Evolutionary conservation across 148 eudicot genomes (phyloP).

Genomic region (Camellia lanceoleosa): DNA sequence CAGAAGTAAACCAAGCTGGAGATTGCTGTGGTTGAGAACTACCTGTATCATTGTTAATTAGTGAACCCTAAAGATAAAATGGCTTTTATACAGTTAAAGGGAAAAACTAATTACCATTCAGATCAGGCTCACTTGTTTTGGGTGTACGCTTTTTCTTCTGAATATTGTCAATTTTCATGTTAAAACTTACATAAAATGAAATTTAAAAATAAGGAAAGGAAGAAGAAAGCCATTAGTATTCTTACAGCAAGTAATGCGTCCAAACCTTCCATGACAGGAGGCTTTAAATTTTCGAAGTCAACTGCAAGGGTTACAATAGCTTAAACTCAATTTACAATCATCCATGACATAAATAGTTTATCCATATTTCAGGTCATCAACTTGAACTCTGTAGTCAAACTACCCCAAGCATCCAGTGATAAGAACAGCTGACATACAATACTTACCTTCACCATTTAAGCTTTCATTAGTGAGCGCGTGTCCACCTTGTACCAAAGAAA

Average conservation of each 20-base stretch:
- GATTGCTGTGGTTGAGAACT: constrained; percentile 41
- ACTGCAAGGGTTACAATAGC: constrained; percentile 33
- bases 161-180: constrained; percentile 19
- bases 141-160: constrained; percentile 57
- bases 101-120: constrained; percentile 41
- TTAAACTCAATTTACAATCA: background rate
- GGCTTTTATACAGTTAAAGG: background rate
- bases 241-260: constrained; percentile 60
- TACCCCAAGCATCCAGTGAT: background rate
- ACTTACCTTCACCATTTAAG: constrained; percentile 41
- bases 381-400: background rate
- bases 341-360: background rate
- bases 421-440: background rate
- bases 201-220: background rate
- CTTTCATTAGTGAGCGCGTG: constrained; percentile 51
- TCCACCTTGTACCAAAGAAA: constrained; percentile 88
- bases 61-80: constrained; percentile 1
- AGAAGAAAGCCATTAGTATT: background rate
- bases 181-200: constrained; percentile 1
- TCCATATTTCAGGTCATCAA: background rate
- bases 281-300: constrained; percentile 65
- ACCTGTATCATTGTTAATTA: constrained; percentile 35
- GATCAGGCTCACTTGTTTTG: constrained; percentile 40
- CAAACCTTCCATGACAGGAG: constrained; percentile 72
- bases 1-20: constrained; percentile 66